phyloP scores from a whole-genome alignment of 768 basidiomycete genomes.

The Neoboletus magnificus region DNA sequence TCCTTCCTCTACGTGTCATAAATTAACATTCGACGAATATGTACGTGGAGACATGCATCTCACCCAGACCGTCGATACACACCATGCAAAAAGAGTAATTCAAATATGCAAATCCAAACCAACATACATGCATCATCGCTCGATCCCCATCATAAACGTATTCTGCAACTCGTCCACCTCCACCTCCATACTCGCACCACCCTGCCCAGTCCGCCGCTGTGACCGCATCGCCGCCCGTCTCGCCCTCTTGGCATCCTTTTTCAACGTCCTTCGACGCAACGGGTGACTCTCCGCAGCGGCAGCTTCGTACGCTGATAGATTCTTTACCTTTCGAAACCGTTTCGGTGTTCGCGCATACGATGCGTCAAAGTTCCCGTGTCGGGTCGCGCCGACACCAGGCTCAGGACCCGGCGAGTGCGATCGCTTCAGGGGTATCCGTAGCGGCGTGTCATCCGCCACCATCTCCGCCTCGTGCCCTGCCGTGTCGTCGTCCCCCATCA shows the following conservation, averaged over 20 bases:
- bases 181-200: constrained; percentile 31
- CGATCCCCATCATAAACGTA: constrained; percentile 25
- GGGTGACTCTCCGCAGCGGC: constrained; percentile 44
- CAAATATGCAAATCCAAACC: background rate
- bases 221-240: constrained; percentile 46
- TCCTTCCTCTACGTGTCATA: background rate
- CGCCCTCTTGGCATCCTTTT: constrained; percentile 61
- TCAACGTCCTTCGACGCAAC: constrained; percentile 54
- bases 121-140: constrained; percentile 2
- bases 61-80: no score
- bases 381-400: background rate
- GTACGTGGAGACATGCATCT: no score
- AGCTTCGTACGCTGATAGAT: constrained; percentile 51
- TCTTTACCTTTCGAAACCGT: constrained; percentile 56
- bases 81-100: background rate
- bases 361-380: background rate
- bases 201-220: background rate
- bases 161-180: constrained; percentile 15
- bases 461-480: constrained; percentile 32
- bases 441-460: constrained; percentile 39
- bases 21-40: background rate
- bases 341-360: constrained; percentile 42
- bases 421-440: constrained; percentile 31
- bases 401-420: constrained; percentile 13
- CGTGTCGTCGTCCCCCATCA: constrained; percentile 46